phyloP scores from a whole-genome alignment of 495 filamentous ascomycete genomes.

The Podospora sp. region DNA sequence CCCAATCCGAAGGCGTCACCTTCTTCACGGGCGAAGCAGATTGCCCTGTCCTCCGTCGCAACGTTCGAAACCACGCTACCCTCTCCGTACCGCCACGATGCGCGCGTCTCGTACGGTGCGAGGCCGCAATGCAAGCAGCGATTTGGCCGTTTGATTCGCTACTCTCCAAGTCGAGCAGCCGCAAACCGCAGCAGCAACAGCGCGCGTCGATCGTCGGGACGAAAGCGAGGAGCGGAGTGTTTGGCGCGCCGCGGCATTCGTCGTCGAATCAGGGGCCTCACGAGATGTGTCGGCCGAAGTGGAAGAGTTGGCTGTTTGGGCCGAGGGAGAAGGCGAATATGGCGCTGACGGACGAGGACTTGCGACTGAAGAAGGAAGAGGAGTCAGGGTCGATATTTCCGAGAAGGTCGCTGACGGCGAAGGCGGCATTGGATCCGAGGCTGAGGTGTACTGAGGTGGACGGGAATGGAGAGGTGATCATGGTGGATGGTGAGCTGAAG shows the following conservation, averaged over 20 bases:
- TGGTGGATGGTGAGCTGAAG: constrained; percentile 94
- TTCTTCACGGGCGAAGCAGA: constrained; percentile 42
- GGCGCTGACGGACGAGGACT: constrained; percentile 53
- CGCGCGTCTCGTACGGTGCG: constrained; percentile 18
- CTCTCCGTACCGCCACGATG: not conserved
- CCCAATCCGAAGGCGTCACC: constrained; percentile 58
- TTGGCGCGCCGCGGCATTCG: constrained; percentile 36
- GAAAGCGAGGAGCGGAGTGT: constrained; percentile 19
- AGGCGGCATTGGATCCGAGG: constrained; percentile 76
- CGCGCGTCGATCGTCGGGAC: not conserved
- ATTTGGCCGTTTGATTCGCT: constrained; percentile 50
- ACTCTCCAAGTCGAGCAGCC: constrained; percentile 36
- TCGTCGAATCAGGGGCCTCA: constrained; percentile 37
- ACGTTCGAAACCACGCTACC: constrained; percentile 29
- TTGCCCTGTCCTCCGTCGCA: constrained; percentile 21
- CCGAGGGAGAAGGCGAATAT: constrained; percentile 36
- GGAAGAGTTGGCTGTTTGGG: constrained; percentile 61
- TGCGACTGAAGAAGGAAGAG: constrained; percentile 53
- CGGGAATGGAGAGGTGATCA: constrained; percentile 87
- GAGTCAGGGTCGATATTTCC: constrained; percentile 57
- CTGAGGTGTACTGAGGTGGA: constrained; percentile 95
- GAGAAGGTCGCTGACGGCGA: constrained; percentile 65
- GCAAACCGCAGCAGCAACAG: constrained; percentile 23
- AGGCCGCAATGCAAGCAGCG: constrained; percentile 43
- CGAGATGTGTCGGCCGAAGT: constrained; percentile 49